Evolutionary conservation across 352 stramenopile genomes (phyloP), one percentile per base, ranked within the genome.

Genomic region (Phytophthora capsici): DNA sequence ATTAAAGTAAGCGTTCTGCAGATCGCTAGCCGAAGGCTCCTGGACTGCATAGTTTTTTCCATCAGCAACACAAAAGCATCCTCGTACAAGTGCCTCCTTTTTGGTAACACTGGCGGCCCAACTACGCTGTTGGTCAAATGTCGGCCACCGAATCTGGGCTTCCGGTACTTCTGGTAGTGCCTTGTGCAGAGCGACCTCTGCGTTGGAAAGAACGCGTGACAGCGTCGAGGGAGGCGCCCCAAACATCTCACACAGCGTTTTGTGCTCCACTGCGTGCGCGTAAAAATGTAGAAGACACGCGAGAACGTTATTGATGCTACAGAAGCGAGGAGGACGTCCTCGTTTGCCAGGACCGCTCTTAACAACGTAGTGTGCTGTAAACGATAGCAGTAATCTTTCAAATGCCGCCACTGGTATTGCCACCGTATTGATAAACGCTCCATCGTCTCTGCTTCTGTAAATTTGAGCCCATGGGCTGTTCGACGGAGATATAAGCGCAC

Each of bases 1-100:
- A 17, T 60, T 60, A 19, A 51, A 60, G 34, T 60, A 51, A 9
- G 38, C 38, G n/a, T 61, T 52, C 41, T 60, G 38, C 17, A 60
- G 4, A 19, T 60, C 52, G 20, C 52, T 60, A 19, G 38, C 26
- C 17, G 52, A 41, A 4, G 23, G 52, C 14, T 12, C 16, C 3
- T 23, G 40, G 45, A 60, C 52, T 3, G 26, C 26, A n/a, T 60
- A 60, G n/a, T 51, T 50, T 16, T 50, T 59, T 5, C 51, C 52
- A 36, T 44, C 52, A 38, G 43, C 41, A 17, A 60, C 3, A 25
- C 53, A 60, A 52, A 61, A 61, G 6, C 53, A 52, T 4, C 16
- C 53, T 12, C 14, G 26, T 16, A 61, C 20, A 14, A 61, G 41
- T 1, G 53, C 17, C 19, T 61, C 53, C 19, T 53, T 54, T 1